A percentile compares a stretch with the other conserved stretches of the same genome.
These are phyloP conservation scores for Porogramme epimiltina DNA, from an alignment of 1,284 basidiomycete genomes.

Conservation along the genomic window DNA sequence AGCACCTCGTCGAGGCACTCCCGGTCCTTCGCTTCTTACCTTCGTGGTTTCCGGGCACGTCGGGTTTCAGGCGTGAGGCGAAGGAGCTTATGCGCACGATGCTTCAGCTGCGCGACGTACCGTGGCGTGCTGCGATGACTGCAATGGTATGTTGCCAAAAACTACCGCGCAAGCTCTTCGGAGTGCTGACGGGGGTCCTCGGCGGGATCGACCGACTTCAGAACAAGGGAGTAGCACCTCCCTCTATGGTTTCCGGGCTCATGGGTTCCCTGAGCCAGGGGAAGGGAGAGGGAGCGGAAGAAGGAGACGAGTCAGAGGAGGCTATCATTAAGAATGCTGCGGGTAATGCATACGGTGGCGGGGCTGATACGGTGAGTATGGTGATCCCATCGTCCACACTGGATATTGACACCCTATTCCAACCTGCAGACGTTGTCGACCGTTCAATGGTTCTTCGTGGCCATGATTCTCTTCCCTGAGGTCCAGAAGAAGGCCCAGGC, in stretches of 20 bases:
- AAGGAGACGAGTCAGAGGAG: no score
- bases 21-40: not conserved
- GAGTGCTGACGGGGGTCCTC: no score
- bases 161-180: not conserved
- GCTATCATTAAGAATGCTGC: no score
- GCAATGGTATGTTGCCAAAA: not conserved
- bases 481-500: conserved; percentile 24
- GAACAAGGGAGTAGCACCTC: not conserved
- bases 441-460: conserved; percentile 20
- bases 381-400: not conserved
- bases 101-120: not conserved
- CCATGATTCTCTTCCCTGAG: conserved; percentile 23
- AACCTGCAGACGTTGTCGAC: conserved; percentile 7
- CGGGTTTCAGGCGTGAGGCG: conserved; percentile 2
- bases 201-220: no score
- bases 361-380: not conserved
- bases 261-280: conserved; percentile 1
- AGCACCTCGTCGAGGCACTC: conserved; percentile 5
- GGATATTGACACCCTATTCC: not conserved
- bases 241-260: conserved; percentile 5
- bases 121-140: not conserved
- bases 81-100: not conserved
- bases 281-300: not conserved
- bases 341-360: not conserved
- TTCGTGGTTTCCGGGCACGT: not conserved